Evolutionary conservation across 2,329 filamentous ascomycete genomes (phyloP), one percentile per base, ranked within the genome.

Genomic region (Fusarium sp.): DNA sequence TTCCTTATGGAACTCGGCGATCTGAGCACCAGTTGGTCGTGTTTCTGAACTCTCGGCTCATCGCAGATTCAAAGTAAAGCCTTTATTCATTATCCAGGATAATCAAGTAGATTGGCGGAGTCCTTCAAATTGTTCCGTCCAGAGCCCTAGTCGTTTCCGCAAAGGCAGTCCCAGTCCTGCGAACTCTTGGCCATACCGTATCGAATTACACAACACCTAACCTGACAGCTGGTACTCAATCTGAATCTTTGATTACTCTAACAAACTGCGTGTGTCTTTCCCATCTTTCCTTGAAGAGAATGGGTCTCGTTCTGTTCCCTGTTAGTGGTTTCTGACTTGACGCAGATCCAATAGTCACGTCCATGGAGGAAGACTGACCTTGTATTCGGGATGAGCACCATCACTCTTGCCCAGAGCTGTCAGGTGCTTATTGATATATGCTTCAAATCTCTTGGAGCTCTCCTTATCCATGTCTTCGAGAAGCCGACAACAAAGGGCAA

Each of bases 251-350:
- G 18, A 18, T n/a, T n/a, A 18, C 36, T n/a, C 74, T 89, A 97
- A 84, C 95, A 98, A 64, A 97, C 86, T 31, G 90, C 91, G 82
- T 97, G 95, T 2, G 94, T 95, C 89, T 98, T 98, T 63, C 94
- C 95, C 68, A 90, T 90, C 89, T 96, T 95, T 9, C 94, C 95
- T 84, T 97, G 94, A 78, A 98, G 85, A 63, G 92, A 95, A 83
- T 98, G 95, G 76, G 90, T 90, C 85, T 97, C 95, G 71, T 92
- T 89, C 84, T 91, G 83, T 73, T 58, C 0, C 1, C 1, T 50
- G 58, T 64, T 71, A 60, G 38, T 40, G 36, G 9, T 40, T 40
- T 8, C 36, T 33, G 65, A 27, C 8, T 27, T 29, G 36, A 40
- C n/a, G n/a, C 36, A 40, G 36, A 40, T 6, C 10, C 9, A 40